Evolutionary conservation across 257 asterid species (phyloP).

Genomic region (Scutellaria minor): DNA sequence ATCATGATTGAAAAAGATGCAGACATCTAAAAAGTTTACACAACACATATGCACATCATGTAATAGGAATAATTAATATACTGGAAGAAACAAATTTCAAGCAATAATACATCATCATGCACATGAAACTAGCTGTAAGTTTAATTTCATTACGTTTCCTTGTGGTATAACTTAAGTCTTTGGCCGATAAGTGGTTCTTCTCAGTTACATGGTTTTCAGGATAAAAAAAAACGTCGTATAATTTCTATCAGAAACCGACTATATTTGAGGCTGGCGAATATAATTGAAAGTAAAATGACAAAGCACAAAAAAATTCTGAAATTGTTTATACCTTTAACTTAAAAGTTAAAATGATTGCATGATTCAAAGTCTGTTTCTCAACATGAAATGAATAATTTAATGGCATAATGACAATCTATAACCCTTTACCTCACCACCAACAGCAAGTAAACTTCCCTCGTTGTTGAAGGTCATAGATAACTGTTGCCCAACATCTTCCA

Average conservation of each 20-base stretch:
- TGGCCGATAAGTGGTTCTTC: background rate
- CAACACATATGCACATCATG: background rate
- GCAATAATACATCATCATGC: background rate
- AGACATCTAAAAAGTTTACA: background rate
- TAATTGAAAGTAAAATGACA: background rate
- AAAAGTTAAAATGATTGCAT: background rate
- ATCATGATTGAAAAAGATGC: background rate
- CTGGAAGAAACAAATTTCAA: background rate
- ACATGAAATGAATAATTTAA: conserved; percentile 9
- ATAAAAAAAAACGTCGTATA: background rate
- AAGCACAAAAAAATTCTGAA: background rate
- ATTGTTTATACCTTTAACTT: background rate
- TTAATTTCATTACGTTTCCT: background rate
- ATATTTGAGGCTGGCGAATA: no score
- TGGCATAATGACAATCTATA: conserved; percentile 9
- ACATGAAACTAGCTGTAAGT: conserved; percentile 1
- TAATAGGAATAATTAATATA: background rate
- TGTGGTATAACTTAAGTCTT: conserved; percentile 3
- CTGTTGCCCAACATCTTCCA: conserved; percentile 90
- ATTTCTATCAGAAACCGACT: conserved; percentile 9
- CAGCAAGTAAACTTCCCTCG: conserved; percentile 86
- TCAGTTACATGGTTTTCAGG: background rate
- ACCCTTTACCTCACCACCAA: conserved; percentile 88
- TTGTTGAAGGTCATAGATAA: conserved; percentile 71
- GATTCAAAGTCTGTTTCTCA: conserved; percentile 15